phyloP scores from a whole-genome alignment of 1,284 basidiomycete species.

The Sporisorium graminicola region DNA sequence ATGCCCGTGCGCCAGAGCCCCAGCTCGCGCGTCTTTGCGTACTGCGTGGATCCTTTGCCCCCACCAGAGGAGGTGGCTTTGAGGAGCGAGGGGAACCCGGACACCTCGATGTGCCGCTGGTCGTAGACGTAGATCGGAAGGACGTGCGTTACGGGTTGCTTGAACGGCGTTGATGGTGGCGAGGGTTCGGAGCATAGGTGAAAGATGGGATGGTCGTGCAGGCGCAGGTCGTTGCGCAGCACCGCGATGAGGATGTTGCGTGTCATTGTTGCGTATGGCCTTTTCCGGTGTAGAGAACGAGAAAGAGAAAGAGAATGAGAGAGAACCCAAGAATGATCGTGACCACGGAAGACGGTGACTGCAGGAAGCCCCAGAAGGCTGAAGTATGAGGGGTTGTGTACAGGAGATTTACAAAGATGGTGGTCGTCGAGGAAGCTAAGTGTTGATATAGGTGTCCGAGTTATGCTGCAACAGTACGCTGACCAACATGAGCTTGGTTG shows the following conservation, averaged over 20 bases:
- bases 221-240: slow-evolving; percentile 59
- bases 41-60: slow-evolving; percentile 24
- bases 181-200: slow-evolving; percentile 47
- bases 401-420: too few species aligned
- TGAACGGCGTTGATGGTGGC: slow-evolving; percentile 34
- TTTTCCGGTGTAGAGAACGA: not conserved
- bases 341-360: too few species aligned
- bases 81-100: slow-evolving; percentile 45
- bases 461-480: not conserved
- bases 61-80: slow-evolving; percentile 37
- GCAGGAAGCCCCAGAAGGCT: too few species aligned
- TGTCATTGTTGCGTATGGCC: slow-evolving; percentile 22
- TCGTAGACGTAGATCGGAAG: slow-evolving; percentile 62
- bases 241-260: slow-evolving; percentile 50
- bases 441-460: not conserved
- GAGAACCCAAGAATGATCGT: not conserved
- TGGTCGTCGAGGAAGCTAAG: not conserved
- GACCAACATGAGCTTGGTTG: not conserved
- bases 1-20: slow-evolving; percentile 55
- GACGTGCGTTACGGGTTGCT: slow-evolving; percentile 55
- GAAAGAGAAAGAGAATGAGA: slow-evolving; percentile 10
- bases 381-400: too few species aligned
- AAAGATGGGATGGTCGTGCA: slow-evolving; percentile 63
- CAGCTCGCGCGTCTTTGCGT: slow-evolving; percentile 50
- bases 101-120: slow-evolving; percentile 54